phyloP scores from a whole-genome alignment of 1,284 basidiomycete genomes.

The Apiotrichum gracile region DNA sequence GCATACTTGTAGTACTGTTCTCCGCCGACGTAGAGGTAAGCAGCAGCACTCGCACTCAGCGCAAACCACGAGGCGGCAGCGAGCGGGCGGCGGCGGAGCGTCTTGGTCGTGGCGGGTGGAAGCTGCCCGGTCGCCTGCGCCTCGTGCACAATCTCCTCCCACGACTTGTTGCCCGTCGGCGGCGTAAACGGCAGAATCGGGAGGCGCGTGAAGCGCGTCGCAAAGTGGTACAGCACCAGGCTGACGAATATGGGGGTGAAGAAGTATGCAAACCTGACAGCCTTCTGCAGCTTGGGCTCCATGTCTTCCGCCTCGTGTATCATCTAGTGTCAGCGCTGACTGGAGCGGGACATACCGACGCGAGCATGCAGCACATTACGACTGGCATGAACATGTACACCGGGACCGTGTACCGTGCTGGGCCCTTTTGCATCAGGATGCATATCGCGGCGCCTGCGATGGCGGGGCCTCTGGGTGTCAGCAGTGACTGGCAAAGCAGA shows the following conservation, averaged over 20 bases:
- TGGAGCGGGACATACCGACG: no score
- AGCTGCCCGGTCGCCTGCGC: background rate
- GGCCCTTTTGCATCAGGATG: no score
- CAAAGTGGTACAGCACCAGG: background rate
- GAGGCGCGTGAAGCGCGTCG: background rate
- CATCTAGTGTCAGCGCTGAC: no score
- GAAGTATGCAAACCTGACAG: background rate
- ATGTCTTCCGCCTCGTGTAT: no score
- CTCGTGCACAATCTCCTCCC: slow-evolving; percentile 1
- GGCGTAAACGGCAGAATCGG: slow-evolving; percentile 1
- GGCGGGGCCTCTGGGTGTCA: no score
- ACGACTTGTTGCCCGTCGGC: background rate
- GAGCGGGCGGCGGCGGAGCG: slow-evolving; percentile 24
- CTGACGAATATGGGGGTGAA: background rate
- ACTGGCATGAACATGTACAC: no score
- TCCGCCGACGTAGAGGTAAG: background rate
- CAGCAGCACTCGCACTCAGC: background rate
- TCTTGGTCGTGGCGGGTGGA: slow-evolving; percentile 4
- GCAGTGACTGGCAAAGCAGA: no score
- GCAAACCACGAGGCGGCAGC: slow-evolving; percentile 22
- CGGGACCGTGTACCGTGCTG: no score
- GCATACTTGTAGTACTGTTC: background rate
- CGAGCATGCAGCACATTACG: no score
- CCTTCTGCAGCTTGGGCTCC: no score
- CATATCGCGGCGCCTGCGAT: no score